These are phyloP conservation scores for Stellera chamaejasme DNA, from an alignment of 345 rosid species.

Conservation along the genomic window DNA sequence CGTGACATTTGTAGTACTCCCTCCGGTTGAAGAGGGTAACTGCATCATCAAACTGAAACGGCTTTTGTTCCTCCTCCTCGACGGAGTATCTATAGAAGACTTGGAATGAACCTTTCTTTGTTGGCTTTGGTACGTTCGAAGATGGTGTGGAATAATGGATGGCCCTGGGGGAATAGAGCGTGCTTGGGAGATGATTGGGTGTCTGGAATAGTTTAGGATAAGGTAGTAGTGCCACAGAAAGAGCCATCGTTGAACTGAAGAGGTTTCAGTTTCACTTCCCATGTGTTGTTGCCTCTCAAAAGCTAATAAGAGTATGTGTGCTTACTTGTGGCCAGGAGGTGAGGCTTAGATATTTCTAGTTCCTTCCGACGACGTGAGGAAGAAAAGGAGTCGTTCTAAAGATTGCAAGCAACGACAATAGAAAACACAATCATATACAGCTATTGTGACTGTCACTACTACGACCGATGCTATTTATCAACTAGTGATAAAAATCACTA, in stretches of 20 bases:
- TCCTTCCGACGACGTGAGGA: too few species aligned
- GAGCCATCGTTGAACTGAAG: conserved; percentile 17
- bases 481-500: too few species aligned
- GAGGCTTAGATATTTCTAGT: too few species aligned
- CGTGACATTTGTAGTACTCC: conserved; percentile 80
- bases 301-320: too few species aligned
- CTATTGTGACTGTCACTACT: too few species aligned
- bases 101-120: conserved; percentile 13
- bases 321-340: too few species aligned
- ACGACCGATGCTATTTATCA: too few species aligned
- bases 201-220: conserved; percentile 1
- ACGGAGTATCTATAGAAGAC: conserved; percentile 20
- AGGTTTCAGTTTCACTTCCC: too few species aligned
- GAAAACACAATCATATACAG: too few species aligned
- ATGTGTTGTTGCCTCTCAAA: too few species aligned
- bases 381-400: too few species aligned
- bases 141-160: neutral
- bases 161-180: neutral
- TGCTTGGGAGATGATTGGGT: conserved; percentile 3
- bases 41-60: conserved; percentile 46
- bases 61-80: conserved; percentile 6
- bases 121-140: neutral
- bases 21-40: conserved; percentile 55
- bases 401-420: too few species aligned
- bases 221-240: conserved; percentile 5